Conservation (phyloP, 108 stramenopile species). For the Pseudonitzschia multistriata region DNA sequence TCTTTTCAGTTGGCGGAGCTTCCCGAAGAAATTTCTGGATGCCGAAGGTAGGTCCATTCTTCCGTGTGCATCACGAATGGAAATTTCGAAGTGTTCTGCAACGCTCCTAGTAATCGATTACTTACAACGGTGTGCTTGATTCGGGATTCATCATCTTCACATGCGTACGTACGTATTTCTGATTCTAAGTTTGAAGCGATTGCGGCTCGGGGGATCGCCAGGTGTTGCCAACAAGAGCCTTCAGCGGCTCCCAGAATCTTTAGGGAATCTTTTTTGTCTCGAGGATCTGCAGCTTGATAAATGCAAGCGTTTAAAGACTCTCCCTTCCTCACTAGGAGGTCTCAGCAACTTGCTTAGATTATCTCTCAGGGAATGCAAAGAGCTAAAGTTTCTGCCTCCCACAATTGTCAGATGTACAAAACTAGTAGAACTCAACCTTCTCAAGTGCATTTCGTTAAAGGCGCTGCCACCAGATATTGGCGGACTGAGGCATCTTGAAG, state of each 20-base stretch:
- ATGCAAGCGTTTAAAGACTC: constrained; percentile 11
- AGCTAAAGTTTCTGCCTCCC: constrained; percentile 9
- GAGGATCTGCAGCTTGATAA: constrained; percentile 13
- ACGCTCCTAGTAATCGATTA: too few relatives aligned
- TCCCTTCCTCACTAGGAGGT: neutral
- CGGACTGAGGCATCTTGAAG: neutral
- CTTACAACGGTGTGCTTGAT: too few relatives aligned
- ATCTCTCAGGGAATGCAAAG: constrained; percentile 10
- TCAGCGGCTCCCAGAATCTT: constrained; percentile 18
- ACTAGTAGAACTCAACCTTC: constrained; percentile 7
- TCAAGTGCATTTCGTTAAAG: constrained; percentile 12
- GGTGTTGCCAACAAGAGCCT: constrained; percentile 25
- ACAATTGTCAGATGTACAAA: constrained; percentile 7
- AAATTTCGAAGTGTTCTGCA: too few relatives aligned
- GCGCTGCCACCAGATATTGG: constrained; percentile 1
- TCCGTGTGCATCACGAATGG: too few relatives aligned
- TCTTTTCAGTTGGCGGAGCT: constrained; percentile 7
- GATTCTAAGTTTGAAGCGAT: neutral
- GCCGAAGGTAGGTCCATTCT: constrained; percentile 1
- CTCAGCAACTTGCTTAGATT: constrained; percentile 5
- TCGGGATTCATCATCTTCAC: neutral
- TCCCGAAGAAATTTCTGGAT: constrained; percentile 10
- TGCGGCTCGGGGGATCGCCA: constrained; percentile 17
- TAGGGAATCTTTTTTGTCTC: constrained; percentile 8
- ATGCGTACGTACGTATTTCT: neutral